A percentile compares a stretch with the other conserved stretches of the same genome.
Evolutionary conservation across 495 filamentous ascomycete species (phyloP).

Genomic region (Penicillium canariense): DNA sequence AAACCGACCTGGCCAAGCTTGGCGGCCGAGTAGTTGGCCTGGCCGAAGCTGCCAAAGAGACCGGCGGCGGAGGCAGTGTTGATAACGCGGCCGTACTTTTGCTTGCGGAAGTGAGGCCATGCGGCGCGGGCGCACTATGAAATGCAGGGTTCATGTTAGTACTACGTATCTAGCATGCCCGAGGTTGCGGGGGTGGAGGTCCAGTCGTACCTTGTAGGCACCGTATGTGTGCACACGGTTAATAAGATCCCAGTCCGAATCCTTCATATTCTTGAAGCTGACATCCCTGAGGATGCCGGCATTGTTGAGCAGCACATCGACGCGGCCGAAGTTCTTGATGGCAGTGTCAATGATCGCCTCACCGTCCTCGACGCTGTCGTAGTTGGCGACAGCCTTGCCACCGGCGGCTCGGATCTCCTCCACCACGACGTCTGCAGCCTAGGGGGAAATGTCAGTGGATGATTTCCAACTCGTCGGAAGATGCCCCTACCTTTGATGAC

Average conservation of each 20-base stretch:
- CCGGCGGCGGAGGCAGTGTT: constrained; percentile 95
- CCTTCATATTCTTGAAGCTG: constrained; percentile 99
- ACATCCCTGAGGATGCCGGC: constrained; percentile 95
- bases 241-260: constrained; percentile 94
- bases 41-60: constrained; percentile 93
- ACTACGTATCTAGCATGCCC: not conserved
- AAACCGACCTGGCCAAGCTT: constrained; percentile 97
- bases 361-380: constrained; percentile 93
- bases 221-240: constrained; percentile 92
- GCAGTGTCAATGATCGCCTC: constrained; percentile 96
- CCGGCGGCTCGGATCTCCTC: constrained; percentile 88
- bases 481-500: constrained; percentile 66
- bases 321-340: constrained; percentile 84
- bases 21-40: constrained; percentile 96
- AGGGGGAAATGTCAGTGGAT: constrained; percentile 19
- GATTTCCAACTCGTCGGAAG: not conserved
- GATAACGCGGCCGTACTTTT: constrained; percentile 95
- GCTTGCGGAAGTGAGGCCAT: constrained; percentile 97
- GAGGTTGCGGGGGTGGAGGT: not conserved
- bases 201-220: constrained; percentile 73
- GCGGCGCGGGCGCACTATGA: constrained; percentile 82
- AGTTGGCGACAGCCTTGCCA: constrained; percentile 97
- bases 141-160: constrained; percentile 2
- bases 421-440: constrained; percentile 96
- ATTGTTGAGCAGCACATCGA: constrained; percentile 97